A percentile compares a stretch with the other conserved stretches of the same genome.
Conservation (phyloP, 163 green algal species). For the Chlamydomonas reinhardtii region DNA sequence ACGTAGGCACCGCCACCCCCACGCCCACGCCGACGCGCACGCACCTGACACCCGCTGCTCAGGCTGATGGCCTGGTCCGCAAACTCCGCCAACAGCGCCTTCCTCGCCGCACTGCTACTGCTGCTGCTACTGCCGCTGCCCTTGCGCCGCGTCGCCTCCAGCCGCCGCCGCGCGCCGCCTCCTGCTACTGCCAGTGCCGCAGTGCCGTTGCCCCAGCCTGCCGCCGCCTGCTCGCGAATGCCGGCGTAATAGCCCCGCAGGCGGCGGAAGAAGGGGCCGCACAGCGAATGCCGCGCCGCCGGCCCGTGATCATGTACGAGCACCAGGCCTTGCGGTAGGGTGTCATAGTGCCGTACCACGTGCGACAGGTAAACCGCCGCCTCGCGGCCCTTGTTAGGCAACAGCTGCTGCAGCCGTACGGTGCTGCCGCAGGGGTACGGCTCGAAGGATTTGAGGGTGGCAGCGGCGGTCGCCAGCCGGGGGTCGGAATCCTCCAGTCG, state of each 20-base stretch:
- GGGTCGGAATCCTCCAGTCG: constrained; percentile 10
- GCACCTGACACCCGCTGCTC: constrained; percentile 47
- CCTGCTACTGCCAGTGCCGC: neutral
- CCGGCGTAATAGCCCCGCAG: constrained; percentile 40
- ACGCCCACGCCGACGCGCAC: too few species aligned
- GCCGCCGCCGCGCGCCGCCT: neutral
- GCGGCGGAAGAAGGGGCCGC: constrained; percentile 45
- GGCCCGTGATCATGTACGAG: constrained; percentile 50
- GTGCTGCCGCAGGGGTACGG: constrained; percentile 28
- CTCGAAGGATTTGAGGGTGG: constrained; percentile 15
- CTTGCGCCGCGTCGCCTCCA: neutral
- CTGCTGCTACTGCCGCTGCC: neutral
- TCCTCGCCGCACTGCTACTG: neutral
- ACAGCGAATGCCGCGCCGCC: constrained; percentile 42
- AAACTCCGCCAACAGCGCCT: constrained; percentile 1
- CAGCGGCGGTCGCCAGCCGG: neutral
- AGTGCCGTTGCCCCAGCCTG: neutral
- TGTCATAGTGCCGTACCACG: constrained; percentile 39
- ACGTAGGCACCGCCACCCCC: too few species aligned
- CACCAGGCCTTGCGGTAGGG: constrained; percentile 26
- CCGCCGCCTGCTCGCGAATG: constrained; percentile 10
- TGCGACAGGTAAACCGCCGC: constrained; percentile 43
- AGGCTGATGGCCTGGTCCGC: constrained; percentile 29
- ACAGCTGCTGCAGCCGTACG: constrained; percentile 34
- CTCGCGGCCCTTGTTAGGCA: constrained; percentile 50